Percentiles rank a stretch among this genome's conserved stretches.
These are phyloP conservation scores for Sphaerulina populicola DNA, from an alignment of 2,329 filamentous ascomycete species.

Conservation along the genomic window DNA sequence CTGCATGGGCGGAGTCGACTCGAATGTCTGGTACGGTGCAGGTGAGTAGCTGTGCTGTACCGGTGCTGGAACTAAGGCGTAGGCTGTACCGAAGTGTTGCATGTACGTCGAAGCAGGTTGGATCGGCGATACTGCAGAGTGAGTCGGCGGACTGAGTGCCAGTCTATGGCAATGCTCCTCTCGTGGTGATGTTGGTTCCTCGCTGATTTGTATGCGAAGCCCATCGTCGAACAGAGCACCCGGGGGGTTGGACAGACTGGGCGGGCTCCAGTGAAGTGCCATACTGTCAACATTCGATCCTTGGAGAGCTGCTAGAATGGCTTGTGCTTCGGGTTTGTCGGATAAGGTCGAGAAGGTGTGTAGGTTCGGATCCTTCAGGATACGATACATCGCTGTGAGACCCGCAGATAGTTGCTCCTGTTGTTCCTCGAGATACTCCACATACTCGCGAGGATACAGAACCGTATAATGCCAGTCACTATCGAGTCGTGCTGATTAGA, in stretches of 20 bases:
- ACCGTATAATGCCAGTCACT: conserved; percentile 22
- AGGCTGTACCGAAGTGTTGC: conserved; percentile 3
- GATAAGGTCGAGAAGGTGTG: conserved; percentile 17
- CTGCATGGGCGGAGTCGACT: conserved; percentile 1
- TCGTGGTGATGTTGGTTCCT: neutral
- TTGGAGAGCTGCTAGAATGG: conserved; percentile 14
- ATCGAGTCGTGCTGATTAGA: neutral
- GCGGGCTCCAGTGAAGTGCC: neutral
- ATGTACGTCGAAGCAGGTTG: conserved; percentile 7
- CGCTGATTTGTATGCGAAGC: conserved; percentile 2
- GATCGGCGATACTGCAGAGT: conserved; percentile 7
- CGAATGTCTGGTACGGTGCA: conserved; percentile 7
- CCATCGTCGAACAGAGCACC: neutral
- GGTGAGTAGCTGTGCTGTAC: conserved; percentile 1
- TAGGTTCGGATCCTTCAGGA: conserved; percentile 20
- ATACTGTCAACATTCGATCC: conserved; percentile 10
- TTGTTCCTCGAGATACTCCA: conserved; percentile 20
- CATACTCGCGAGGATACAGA: conserved; percentile 20
- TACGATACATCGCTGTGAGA: conserved; percentile 16
- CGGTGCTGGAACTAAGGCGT: neutral
- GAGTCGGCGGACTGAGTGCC: conserved; percentile 4
- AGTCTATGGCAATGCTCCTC: conserved; percentile 1
- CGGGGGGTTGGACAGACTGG: neutral
- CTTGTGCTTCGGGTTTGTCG: conserved; percentile 18
- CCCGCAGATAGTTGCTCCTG: conserved; percentile 19